phyloP scores from a whole-genome alignment of 768 basidiomycete species.

The Guyanaporus albipodus region DNA sequence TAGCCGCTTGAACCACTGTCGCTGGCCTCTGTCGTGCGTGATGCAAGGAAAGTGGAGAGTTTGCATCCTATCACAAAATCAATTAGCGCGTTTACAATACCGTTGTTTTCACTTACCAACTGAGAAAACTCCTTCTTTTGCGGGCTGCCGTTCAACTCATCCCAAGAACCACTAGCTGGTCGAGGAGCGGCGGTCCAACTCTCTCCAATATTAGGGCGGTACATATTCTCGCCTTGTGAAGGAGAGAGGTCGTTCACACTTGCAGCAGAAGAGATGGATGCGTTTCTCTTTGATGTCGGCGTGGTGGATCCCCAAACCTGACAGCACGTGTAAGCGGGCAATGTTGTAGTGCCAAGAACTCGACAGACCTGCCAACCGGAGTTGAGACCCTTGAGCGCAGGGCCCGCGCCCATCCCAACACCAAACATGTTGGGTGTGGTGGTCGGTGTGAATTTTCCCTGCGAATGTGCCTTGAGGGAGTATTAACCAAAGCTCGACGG shows the following conservation, averaged over 20 bases:
- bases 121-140: conserved; percentile 48
- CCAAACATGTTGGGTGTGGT: conserved; percentile 48
- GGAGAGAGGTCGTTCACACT: conserved; percentile 48
- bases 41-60: conserved; percentile 41
- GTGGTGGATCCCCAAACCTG: conserved; percentile 59
- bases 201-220: conserved; percentile 46
- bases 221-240: conserved; percentile 42
- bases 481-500: conserved; percentile 6
- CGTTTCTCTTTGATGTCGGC: conserved; percentile 51
- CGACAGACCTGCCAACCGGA: conserved; percentile 64
- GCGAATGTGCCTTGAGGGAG: conserved; percentile 34
- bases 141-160: conserved; percentile 47
- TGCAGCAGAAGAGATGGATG: conserved; percentile 58
- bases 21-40: conserved; percentile 46
- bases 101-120: conserved; percentile 38
- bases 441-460: conserved; percentile 44
- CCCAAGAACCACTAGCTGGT: conserved; percentile 56
- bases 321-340: conserved; percentile 7
- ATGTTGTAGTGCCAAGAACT: conserved; percentile 6
- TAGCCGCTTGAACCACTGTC: conserved; percentile 34
- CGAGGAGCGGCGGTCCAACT: conserved; percentile 49
- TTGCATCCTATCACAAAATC: conserved; percentile 36
- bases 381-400: conserved; percentile 49
- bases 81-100: conserved; percentile 5
- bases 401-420: conserved; percentile 45